phyloP scores from a whole-genome alignment of 176 grass and related monocot species.

The Oryza glaberrima region DNA sequence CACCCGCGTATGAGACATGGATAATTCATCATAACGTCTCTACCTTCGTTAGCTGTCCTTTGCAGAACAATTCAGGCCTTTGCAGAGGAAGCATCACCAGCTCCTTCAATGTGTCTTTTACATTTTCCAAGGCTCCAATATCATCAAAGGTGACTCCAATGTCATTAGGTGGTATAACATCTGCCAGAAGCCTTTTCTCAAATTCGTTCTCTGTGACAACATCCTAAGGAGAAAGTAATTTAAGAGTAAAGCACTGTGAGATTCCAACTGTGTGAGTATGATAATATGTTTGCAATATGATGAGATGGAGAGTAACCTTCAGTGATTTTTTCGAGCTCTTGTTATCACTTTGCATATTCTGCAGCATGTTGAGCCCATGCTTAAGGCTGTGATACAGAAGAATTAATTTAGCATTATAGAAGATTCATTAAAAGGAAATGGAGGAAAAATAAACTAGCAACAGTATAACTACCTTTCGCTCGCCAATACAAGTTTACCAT shows the following conservation, averaged over 20 bases:
- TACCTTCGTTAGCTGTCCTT: conserved; percentile 99
- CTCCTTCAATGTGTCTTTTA: conserved; percentile 96
- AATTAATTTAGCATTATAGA: conserved; percentile 32
- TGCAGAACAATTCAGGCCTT: conserved; percentile 97
- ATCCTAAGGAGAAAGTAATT: conserved; percentile 61
- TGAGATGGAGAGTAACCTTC: conserved; percentile 65
- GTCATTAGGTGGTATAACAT: conserved; percentile 98
- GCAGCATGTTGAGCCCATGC: conserved; percentile 88
- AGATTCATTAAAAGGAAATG: conserved; percentile 22
- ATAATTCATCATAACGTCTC: conserved; percentile 11
- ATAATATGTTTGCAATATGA: conserved; percentile 32
- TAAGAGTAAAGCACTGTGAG: conserved; percentile 7
- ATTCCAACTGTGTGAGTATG: background rate
- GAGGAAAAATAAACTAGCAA: conserved; percentile 5
- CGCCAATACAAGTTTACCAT: conserved; percentile 71
- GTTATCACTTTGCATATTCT: conserved; percentile 90
- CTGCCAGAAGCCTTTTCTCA: conserved; percentile 92
- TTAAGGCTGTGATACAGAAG: conserved; percentile 64
- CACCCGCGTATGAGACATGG: background rate
- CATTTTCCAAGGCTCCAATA: conserved; percentile 99
- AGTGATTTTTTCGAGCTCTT: conserved; percentile 95
- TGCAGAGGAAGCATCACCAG: conserved; percentile 99
- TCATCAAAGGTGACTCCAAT: conserved; percentile 99
- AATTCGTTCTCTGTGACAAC: conserved; percentile 98
- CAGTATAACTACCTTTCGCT: conserved; percentile 58